Percentiles rank a stretch among this genome's conserved stretches.
Evolutionary conservation across 192 early-diverging fungal species (phyloP).

Genomic region (Chytriomyces sp.): DNA sequence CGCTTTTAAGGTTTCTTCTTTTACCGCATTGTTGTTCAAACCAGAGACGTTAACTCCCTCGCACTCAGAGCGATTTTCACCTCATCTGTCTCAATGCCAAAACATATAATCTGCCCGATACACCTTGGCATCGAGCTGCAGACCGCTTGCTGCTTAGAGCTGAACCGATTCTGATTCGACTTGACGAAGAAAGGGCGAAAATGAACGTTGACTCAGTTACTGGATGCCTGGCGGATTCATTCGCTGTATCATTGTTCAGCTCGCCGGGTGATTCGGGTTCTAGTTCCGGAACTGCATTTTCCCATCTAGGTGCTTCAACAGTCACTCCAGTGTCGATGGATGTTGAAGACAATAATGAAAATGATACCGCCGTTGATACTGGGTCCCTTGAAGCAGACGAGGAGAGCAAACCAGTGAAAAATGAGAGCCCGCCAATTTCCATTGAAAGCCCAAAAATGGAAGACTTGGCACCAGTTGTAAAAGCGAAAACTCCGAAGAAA

Average conservation of each 20-base stretch:
- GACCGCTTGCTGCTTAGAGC: slow-evolving; percentile 51
- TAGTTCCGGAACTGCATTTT: not conserved
- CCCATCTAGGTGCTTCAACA: not conserved
- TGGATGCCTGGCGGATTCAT: slow-evolving; percentile 31
- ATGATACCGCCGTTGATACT: not conserved
- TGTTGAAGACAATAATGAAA: not conserved
- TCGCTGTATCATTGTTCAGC: slow-evolving; percentile 18
- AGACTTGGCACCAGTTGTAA: too few relatives aligned
- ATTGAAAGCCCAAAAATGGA: too few relatives aligned
- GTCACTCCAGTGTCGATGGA: not conserved
- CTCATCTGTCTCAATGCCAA: slow-evolving; percentile 77
- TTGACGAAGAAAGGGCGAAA: slow-evolving; percentile 19
- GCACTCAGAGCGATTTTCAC: slow-evolving; percentile 64
- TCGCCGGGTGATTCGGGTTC: slow-evolving; percentile 11
- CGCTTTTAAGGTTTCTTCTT: slow-evolving; percentile 56
- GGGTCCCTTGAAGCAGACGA: not conserved
- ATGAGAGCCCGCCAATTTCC: too few relatives aligned
- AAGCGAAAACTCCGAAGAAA: too few relatives aligned
- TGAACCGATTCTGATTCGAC: slow-evolving; percentile 13
- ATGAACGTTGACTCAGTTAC: slow-evolving; percentile 40
- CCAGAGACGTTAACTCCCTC: not conserved
- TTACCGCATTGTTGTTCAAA: slow-evolving; percentile 15
- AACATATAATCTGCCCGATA: slow-evolving; percentile 76
- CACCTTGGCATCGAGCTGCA: slow-evolving; percentile 72
- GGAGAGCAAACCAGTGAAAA: not conserved